These are phyloP conservation scores for Zymoseptoria passerinii DNA, from an alignment of 2,329 filamentous ascomycete species.

Conservation along the genomic window DNA sequence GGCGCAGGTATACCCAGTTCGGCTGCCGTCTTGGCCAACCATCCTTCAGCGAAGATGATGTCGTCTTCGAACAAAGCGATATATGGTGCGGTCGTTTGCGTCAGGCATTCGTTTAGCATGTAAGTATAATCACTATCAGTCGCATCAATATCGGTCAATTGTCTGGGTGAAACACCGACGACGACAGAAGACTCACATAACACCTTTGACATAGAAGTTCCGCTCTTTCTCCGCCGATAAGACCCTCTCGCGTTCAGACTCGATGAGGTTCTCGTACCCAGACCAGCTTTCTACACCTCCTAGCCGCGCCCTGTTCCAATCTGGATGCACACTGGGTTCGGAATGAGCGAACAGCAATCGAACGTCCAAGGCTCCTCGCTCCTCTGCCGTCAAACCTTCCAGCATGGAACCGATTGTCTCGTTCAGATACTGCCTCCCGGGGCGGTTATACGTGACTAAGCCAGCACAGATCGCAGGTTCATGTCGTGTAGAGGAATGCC, in stretches of 20 bases:
- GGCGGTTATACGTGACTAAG: neutral
- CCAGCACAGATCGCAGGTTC: neutral
- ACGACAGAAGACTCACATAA: neutral
- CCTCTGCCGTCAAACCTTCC: constrained; percentile 34
- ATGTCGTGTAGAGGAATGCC: neutral
- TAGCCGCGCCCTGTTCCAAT: constrained; percentile 37
- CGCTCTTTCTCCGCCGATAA: constrained; percentile 28
- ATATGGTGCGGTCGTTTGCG: constrained; percentile 30
- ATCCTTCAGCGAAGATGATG: constrained; percentile 40
- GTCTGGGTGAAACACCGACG: neutral
- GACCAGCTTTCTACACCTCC: constrained; percentile 3
- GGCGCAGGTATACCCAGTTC: constrained; percentile 33
- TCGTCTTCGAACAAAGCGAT: constrained; percentile 42
- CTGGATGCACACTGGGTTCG: constrained; percentile 34
- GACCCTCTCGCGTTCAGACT: constrained; percentile 30
- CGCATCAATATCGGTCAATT: neutral
- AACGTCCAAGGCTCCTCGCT: constrained; percentile 36
- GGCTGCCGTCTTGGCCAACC: constrained; percentile 36
- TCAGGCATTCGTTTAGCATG: neutral
- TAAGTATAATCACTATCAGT: neutral
- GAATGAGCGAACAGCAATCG: constrained; percentile 40
- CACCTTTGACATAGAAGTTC: neutral
- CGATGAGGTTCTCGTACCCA: constrained; percentile 29
- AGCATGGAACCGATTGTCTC: constrained; percentile 39
- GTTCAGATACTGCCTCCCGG: constrained; percentile 29